phyloP scores from a whole-genome alignment of 164 flowering plant species.

The Vitis cinerea region DNA sequence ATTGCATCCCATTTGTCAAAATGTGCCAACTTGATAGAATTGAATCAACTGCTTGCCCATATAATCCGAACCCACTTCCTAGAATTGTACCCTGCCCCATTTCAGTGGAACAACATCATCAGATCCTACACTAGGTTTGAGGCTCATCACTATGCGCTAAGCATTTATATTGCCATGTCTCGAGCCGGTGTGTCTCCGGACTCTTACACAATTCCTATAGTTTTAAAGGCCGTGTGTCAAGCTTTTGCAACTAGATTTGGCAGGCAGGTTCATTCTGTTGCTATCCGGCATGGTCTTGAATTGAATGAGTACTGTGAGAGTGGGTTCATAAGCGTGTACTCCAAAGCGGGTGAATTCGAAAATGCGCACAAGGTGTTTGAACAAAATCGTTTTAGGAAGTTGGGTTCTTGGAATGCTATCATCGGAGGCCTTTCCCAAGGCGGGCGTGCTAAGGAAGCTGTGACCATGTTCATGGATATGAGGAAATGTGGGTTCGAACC shows the following conservation, averaged over 20 bases:
- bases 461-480: slow-evolving; percentile 37
- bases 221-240: slow-evolving; percentile 45
- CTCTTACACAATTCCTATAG: slow-evolving; percentile 53
- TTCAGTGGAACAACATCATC: slow-evolving; percentile 59
- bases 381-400: slow-evolving; percentile 44
- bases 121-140: slow-evolving; percentile 43
- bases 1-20: slow-evolving; percentile 31
- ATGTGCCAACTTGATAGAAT: slow-evolving; percentile 28
- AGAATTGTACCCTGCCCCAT: slow-evolving; percentile 21
- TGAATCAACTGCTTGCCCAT: slow-evolving; percentile 36
- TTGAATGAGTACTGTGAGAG: slow-evolving; percentile 53
- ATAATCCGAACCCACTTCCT: slow-evolving; percentile 39
- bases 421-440: slow-evolving; percentile 56
- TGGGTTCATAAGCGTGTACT: slow-evolving; percentile 52
- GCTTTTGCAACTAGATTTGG: slow-evolving; percentile 25
- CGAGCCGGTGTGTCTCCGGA: slow-evolving; percentile 53
- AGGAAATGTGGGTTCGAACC: slow-evolving; percentile 46
- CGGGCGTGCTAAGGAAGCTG: slow-evolving; percentile 45
- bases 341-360: slow-evolving; percentile 42
- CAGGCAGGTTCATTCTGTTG: slow-evolving; percentile 39
- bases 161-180: slow-evolving; percentile 37
- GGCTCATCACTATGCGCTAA: slow-evolving; percentile 33
- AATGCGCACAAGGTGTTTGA: slow-evolving; percentile 59
- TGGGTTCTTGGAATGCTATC: slow-evolving; percentile 72
- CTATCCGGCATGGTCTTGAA: slow-evolving; percentile 40